Evolutionary conservation across 257 asterid genomes (phyloP).

Genomic region (Rubia yunnanensis): DNA sequence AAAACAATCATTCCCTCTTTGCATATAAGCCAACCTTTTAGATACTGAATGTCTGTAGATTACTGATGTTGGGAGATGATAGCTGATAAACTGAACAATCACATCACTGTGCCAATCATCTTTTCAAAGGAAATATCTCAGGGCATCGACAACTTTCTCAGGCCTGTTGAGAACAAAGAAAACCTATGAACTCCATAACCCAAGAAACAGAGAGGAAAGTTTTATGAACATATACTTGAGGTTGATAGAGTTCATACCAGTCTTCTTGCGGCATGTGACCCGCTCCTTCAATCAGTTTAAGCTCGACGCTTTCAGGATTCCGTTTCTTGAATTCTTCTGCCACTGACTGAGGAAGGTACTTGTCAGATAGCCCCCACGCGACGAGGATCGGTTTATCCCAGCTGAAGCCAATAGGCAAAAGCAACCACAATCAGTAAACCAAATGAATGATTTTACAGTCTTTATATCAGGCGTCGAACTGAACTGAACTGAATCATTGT

Average conservation of each 20-base stretch:
- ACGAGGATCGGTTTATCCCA: conserved; percentile 84
- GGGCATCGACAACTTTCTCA: conserved; percentile 72
- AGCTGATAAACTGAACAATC: background rate
- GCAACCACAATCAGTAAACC: background rate
- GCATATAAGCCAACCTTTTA: too few relatives aligned
- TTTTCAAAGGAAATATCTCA: conserved; percentile 44
- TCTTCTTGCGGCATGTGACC: conserved; percentile 99
- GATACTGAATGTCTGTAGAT: background rate
- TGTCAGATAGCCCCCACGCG: conserved; percentile 92
- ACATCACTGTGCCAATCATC: background rate
- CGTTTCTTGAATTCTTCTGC: conserved; percentile 77
- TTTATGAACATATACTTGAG: background rate
- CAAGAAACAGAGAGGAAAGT: conserved; percentile 9
- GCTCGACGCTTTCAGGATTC: conserved; percentile 49
- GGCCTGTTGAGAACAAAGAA: conserved; percentile 51
- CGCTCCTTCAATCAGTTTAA: conserved; percentile 89
- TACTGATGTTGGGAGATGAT: background rate
- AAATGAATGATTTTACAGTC: background rate
- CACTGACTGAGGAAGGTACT: conserved; percentile 83
- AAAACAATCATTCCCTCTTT: too few relatives aligned
- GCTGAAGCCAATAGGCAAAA: conserved; percentile 25
- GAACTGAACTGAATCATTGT: too few relatives aligned
- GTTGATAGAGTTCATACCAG: conserved; percentile 46
- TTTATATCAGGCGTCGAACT: background rate
- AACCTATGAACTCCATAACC: background rate